Evolutionary conservation across 1,284 basidiomycete species (phyloP).

Genomic region (Moesziomyces globuligerus): DNA sequence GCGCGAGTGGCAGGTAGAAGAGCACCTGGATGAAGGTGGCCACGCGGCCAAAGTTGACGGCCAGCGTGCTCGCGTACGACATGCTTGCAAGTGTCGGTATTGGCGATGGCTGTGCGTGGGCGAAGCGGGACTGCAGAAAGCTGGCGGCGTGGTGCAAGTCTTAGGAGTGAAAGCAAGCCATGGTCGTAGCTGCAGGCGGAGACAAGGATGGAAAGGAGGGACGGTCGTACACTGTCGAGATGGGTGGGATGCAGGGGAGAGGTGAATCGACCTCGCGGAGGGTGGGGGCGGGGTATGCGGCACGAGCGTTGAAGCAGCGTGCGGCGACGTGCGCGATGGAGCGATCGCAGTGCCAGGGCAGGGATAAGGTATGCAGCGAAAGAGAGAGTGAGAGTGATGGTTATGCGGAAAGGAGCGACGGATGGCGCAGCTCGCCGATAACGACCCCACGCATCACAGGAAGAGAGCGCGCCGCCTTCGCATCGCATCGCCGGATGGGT

Average conservation of each 20-base stretch:
- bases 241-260: no score
- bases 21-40: slow-evolving; percentile 63
- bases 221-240: background rate
- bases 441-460: background rate
- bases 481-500: no score
- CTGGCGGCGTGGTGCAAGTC: background rate
- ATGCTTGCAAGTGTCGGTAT: slow-evolving; percentile 9
- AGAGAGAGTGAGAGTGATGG: no score
- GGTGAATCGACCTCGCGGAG: no score
- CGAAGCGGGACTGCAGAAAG: background rate
- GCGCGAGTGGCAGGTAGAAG: slow-evolving; percentile 63
- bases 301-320: no score
- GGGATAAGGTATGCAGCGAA: no score
- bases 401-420: no score
- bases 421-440: no score
- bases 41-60: slow-evolving; percentile 53
- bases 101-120: background rate
- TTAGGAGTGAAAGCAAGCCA: background rate
- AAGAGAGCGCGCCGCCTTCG: no score
- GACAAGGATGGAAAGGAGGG: background rate
- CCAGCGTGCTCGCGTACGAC: slow-evolving; percentile 37
- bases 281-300: no score
- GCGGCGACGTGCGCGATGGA: no score
- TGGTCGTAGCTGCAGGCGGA: background rate
- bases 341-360: no score